phyloP scores from a whole-genome alignment of 2,329 filamentous ascomycete species.

The Diplodia seriata region DNA sequence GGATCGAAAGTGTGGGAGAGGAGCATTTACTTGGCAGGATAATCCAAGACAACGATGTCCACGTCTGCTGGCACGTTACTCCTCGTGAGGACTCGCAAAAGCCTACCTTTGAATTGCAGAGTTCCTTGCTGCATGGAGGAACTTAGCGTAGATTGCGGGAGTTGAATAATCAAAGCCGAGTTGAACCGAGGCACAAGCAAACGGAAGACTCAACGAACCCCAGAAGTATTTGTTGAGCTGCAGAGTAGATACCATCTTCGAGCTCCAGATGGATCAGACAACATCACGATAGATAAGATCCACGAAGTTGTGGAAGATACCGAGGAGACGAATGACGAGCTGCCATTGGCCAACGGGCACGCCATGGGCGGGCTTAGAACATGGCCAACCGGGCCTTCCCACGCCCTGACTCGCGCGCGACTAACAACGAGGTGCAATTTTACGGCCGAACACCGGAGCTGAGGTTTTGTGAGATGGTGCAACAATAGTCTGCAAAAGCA shows the following conservation, averaged over 20 bases:
- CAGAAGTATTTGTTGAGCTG: background rate
- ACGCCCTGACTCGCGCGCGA: background rate
- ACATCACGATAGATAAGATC: background rate
- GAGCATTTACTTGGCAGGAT: no score
- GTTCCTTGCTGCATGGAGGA: no score
- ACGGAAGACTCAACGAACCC: no score
- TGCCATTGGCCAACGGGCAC: background rate
- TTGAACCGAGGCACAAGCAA: no score
- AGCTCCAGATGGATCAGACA: background rate
- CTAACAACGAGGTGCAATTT: background rate
- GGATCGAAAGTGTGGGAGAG: no score
- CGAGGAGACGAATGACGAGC: background rate
- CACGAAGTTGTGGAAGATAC: background rate
- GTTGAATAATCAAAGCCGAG: no score
- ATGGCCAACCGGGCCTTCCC: background rate
- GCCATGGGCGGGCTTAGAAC: background rate
- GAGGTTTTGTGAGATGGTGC: background rate
- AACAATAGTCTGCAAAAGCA: background rate
- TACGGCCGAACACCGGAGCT: slow-evolving; percentile 23
- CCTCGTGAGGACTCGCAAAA: no score
- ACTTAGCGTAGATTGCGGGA: no score
- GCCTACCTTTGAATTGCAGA: no score
- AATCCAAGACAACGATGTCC: no score
- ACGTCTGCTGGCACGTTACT: no score
- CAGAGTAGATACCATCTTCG: background rate